Evolutionary conservation across 371 early-diverging fungal species (phyloP).

Genomic region (Syncephalastrum monosporum): DNA sequence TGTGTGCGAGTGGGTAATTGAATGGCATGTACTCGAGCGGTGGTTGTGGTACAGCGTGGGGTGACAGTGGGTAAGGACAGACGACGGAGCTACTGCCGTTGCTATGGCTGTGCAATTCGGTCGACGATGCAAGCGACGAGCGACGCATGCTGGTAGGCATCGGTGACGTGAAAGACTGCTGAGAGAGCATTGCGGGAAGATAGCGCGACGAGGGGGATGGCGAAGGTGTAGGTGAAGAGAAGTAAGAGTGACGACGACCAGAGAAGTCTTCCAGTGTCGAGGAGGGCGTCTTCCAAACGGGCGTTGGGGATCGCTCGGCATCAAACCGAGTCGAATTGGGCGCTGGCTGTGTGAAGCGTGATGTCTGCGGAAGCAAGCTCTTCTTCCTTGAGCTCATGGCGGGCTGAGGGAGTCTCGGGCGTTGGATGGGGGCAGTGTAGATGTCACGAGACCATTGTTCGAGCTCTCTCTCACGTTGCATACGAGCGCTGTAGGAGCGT

Average conservation of each 20-base stretch:
- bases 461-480: conserved; percentile 55
- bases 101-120: conserved; percentile 12
- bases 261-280: conserved; percentile 14
- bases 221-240: conserved; percentile 6
- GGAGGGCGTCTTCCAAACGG: conserved; percentile 25
- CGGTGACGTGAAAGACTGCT: background rate
- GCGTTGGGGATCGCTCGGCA: conserved; percentile 22
- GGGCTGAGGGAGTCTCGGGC: too few relatives aligned
- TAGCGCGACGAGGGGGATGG: conserved; percentile 13
- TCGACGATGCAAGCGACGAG: conserved; percentile 13
- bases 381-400: background rate
- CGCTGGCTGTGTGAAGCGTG: conserved; percentile 42
- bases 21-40: conserved; percentile 59
- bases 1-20: conserved; percentile 70
- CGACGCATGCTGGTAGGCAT: conserved; percentile 7
- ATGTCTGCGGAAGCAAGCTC: conserved; percentile 37
- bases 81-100: conserved; percentile 44
- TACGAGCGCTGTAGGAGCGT: conserved; percentile 47
- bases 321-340: conserved; percentile 45
- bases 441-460: conserved; percentile 62
- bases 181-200: conserved; percentile 4
- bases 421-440: conserved; percentile 24
- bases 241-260: conserved; percentile 9
- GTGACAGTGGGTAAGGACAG: conserved; percentile 43
- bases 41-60: conserved; percentile 42